Conservation (phyloP, 2,329 filamentous ascomycete species). For the Colletotrichum coccodes region DNA sequence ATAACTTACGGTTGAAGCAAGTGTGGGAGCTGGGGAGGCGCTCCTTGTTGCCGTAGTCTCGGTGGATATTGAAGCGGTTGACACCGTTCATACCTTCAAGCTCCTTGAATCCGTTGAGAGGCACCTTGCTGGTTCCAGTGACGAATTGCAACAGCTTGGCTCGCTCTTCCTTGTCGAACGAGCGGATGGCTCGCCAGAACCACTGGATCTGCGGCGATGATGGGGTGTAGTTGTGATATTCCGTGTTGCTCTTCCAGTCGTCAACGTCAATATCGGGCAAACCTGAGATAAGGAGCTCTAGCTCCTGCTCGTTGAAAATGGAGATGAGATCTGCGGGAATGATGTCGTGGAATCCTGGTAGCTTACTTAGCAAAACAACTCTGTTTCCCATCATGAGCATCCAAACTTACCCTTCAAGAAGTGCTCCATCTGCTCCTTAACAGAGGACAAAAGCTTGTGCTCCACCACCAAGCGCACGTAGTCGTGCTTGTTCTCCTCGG, state of each 20-base stretch:
- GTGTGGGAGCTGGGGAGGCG: constrained; percentile 96
- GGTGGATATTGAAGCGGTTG: constrained; percentile 98
- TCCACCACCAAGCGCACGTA: constrained; percentile 96
- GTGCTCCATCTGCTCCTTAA: constrained; percentile 92
- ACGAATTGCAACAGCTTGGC: constrained; percentile 98
- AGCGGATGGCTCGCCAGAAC: constrained; percentile 98
- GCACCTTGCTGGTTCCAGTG: constrained; percentile 97
- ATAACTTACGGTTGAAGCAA: constrained; percentile 95
- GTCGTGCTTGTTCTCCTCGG: constrained; percentile 98
- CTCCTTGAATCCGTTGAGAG: constrained; percentile 98
- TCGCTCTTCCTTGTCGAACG: constrained; percentile 98
- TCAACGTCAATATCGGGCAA: constrained; percentile 97
- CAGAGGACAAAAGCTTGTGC: constrained; percentile 89
- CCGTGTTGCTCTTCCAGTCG: constrained; percentile 99
- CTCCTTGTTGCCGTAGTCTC: constrained; percentile 96
- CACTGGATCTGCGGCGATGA: constrained; percentile 97
- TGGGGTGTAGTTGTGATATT: constrained; percentile 97
- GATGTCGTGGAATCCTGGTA: constrained; percentile 91
- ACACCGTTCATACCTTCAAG: constrained; percentile 99
- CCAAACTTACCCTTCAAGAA: constrained; percentile 79
- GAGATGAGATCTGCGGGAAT: constrained; percentile 93
- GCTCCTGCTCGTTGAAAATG: constrained; percentile 98
- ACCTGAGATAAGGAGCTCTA: constrained; percentile 95
- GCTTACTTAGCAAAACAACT: constrained; percentile 41
- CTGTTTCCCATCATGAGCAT: neutral